Base-by-base conservation (phyloP, 164 flowering plant species). In the Paratinospora sagittata region DNA sequence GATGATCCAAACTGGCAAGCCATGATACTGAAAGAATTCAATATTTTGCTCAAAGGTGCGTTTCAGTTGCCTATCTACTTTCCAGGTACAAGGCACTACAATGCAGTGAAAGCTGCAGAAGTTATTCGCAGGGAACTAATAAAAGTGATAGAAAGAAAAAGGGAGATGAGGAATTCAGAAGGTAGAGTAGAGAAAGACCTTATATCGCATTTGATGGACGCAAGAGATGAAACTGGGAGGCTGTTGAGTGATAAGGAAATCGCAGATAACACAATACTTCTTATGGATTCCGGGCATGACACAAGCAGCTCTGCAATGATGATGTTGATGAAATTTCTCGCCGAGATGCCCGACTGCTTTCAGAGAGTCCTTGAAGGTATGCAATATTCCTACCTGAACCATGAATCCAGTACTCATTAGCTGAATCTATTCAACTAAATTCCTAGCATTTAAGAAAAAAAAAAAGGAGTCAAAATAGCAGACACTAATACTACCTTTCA, bases 231-330 rank as follows among this genome's bases (percentile, higher is more conserved):
- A 43, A 27, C 49, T 23, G 77, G 77, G 73, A 39, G 70, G 39
- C 12, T 58, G 6, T 58, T 75, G 55, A 75, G 68, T 11, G 78
- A 76, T 52, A 49, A 60, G n/a, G 74, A 71, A 70, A 76, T 71
- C 12, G 71, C 71, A 2, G 74, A 71, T 11, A 76, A 76, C 47
- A 67, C 71, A 10, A 58, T 71, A 34, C 72, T 76, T 21, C 55
- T 76, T 45, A 71, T 76, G 78, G 55, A 67, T 72, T 16, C 74
- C 6, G 78, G 74, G 24, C 78, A 76, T n/a, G 71, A 76, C 34
- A 71, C 78, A 0, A 66, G 74, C 21, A 72, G 71, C 30, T 60
- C 74, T 47, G 34, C 74, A 23, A 76, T 76, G 74, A 68, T 67
- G 71, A 76, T 76, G 78, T 19, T 76, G 62, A 67, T 76, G 74